Evolutionary conservation across 805 yeast genomes (phyloP).

Genomic region (Pichia membranifaciens): DNA sequence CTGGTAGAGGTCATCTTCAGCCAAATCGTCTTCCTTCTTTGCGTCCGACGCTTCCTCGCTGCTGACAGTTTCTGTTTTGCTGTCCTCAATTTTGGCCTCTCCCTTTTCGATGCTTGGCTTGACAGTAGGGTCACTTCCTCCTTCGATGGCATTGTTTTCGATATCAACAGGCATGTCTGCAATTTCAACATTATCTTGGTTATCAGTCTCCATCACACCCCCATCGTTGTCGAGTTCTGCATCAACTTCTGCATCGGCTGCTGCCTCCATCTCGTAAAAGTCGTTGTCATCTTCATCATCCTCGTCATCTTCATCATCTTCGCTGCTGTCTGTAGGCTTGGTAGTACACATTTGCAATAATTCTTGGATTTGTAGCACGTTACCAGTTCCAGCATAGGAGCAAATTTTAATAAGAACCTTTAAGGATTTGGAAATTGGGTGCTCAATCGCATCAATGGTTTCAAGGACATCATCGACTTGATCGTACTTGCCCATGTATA

Average conservation of each 20-base stretch:
- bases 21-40: slow-evolving; percentile 31
- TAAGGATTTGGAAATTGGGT: slow-evolving; percentile 83
- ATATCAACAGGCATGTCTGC: slow-evolving; percentile 36
- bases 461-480: slow-evolving; percentile 92
- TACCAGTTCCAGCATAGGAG: slow-evolving; percentile 97
- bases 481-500: slow-evolving; percentile 91
- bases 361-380: slow-evolving; percentile 89
- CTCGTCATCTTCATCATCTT: slow-evolving; percentile 52
- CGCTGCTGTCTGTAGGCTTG: slow-evolving; percentile 51
- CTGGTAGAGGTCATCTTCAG: slow-evolving; percentile 55
- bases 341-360: slow-evolving; percentile 83
- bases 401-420: slow-evolving; percentile 87
- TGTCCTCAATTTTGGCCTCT: slow-evolving; percentile 16
- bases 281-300: slow-evolving; percentile 39
- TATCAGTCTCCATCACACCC: slow-evolving; percentile 23
- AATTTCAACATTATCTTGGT: slow-evolving; percentile 27
- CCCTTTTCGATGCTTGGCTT: background rate
- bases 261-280: background rate
- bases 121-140: slow-evolving; percentile 15
- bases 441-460: slow-evolving; percentile 90
- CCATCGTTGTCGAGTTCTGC: slow-evolving; percentile 22
- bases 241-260: slow-evolving; percentile 22
- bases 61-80: slow-evolving; percentile 15
- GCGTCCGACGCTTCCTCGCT: slow-evolving; percentile 20
- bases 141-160: slow-evolving; percentile 38